These are phyloP conservation scores for Penicillium angulare DNA, from an alignment of 495 filamentous ascomycete species.

Conservation along the genomic window DNA sequence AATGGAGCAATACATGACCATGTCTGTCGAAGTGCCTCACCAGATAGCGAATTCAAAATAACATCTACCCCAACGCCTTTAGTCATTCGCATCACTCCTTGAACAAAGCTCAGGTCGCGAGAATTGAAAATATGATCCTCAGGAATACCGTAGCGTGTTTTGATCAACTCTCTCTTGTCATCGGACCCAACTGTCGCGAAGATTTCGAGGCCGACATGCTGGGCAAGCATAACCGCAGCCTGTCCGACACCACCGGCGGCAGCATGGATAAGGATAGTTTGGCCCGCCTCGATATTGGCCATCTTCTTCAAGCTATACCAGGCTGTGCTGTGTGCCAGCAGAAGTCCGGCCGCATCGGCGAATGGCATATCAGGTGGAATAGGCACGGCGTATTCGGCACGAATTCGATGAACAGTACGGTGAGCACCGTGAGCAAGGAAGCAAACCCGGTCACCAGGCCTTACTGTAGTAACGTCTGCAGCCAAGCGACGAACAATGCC, in stretches of 20 bases:
- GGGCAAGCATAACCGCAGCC: not conserved
- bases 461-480: too few relatives aligned
- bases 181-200: not conserved
- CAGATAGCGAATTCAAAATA: not conserved
- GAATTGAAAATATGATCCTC: not conserved
- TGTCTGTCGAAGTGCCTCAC: not conserved
- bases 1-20: not conserved
- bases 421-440: too few relatives aligned
- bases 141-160: not conserved
- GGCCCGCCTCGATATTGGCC: too few relatives aligned
- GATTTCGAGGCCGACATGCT: not conserved
- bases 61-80: not conserved
- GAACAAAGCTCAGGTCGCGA: not conserved
- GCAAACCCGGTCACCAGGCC: too few relatives aligned
- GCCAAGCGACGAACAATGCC: too few relatives aligned
- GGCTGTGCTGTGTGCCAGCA: too few relatives aligned
- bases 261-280: not conserved
- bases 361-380: too few relatives aligned
- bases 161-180: not conserved
- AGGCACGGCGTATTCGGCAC: too few relatives aligned
- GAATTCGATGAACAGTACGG: too few relatives aligned
- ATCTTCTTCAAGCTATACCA: too few relatives aligned
- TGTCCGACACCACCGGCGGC: not conserved
- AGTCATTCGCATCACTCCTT: not conserved
- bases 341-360: too few relatives aligned